Evolutionary conservation across 192 early-diverging fungal species (phyloP), one percentile per base, ranked within the genome.

Genomic region (Mortierella hygrophila): DNA sequence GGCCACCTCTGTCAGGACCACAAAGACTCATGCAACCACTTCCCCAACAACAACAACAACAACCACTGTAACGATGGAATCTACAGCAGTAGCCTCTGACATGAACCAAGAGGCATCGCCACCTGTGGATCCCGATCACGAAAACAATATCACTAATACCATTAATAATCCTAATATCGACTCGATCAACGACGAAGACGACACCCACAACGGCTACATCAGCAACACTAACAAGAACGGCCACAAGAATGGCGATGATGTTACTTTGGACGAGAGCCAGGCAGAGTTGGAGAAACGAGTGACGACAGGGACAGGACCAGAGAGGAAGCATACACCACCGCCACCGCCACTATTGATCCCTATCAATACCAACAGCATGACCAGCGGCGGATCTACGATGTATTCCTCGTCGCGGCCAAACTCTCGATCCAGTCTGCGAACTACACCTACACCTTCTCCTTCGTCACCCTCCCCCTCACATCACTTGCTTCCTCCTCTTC

Each of bases 191-290:
- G 44, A 20, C 35, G 11, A 74, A 16, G 11, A 29, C 68, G 49
- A 52, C 47, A 46, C 26, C 72, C 15, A 63, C 72, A 38, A 72
- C 71, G 71, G 65, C 68, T 78, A 23, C 68, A 69, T 23, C 44
- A 32, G 29, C 16, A 37, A 75, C 0, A 21, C 49, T 21, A 2
- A 21, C 52, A 7, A 21, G 15, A 60, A 41, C 23, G 55, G 0
- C 37, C 29, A 13, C 6, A 40, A n/a, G n/a, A 29, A 38, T 21
- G 32, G 60, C 21, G 18, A 57, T 20, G 29, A 57, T 23, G 42
- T 15, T 68, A 52, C 44, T 35, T 4, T 52, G 15, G 23, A 32
- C 47, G 68, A 69, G 21, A 40, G 20, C 26, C 47, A 35, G 65
- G 7, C 46, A 4, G 35, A 37, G 9, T 35, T 37, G 29, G 29